A percentile compares a stretch with the other conserved stretches of the same genome.
Conservation (phyloP, 176 grass and related monocot species). For the Aegilops sharonensis region DNA sequence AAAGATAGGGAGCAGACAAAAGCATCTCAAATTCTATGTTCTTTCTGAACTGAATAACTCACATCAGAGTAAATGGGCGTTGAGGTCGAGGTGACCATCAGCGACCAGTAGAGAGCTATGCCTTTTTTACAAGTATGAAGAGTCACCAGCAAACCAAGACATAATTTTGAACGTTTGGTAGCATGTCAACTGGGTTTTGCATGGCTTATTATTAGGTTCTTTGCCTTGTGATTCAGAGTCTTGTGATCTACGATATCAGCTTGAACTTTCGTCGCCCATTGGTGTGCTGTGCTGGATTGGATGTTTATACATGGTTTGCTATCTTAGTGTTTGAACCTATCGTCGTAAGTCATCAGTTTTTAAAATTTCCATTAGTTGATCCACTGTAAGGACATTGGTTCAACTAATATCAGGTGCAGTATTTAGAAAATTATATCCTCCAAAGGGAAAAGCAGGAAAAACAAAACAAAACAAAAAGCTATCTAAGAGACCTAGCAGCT, state of each 20-base stretch:
- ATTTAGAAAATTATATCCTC: too few relatives aligned
- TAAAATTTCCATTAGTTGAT: too few relatives aligned
- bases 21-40: too few relatives aligned
- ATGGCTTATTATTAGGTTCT: background rate
- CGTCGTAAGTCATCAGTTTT: too few relatives aligned
- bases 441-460: too few relatives aligned
- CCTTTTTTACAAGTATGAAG: background rate
- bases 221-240: background rate
- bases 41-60: too few relatives aligned
- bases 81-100: conserved; percentile 65
- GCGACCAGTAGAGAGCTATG: background rate
- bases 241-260: background rate
- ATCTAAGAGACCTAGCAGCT: too few relatives aligned
- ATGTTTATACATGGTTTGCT: background rate
- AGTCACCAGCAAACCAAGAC: background rate
- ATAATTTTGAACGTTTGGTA: background rate
- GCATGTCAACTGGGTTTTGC: background rate
- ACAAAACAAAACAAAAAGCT: too few relatives aligned
- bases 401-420: too few relatives aligned
- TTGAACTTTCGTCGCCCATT: background rate
- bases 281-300: background rate
- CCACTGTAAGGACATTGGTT: too few relatives aligned
- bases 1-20: too few relatives aligned
- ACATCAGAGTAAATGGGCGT: background rate
- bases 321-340: too few relatives aligned